Percentiles rank a stretch among this genome's conserved stretches.
Conservation (phyloP, 202 grass and related monocot species). For the Bolboschoenoplectus hybrid region DNA sequence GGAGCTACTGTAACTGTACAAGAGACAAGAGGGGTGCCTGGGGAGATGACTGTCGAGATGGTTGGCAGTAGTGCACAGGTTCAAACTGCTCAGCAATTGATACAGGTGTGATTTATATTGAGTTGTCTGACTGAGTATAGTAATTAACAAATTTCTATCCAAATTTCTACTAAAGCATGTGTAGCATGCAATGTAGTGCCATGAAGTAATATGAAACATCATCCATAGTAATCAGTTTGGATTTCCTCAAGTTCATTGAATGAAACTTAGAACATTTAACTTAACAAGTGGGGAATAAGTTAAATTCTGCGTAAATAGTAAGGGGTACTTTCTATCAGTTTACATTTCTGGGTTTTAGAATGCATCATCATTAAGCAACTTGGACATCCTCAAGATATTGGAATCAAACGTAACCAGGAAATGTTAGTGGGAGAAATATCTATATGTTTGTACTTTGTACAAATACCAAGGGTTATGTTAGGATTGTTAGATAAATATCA, state of each 20-base stretch:
- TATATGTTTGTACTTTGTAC: not conserved
- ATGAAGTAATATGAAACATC: slow-evolving; percentile 7
- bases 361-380: slow-evolving; percentile 4
- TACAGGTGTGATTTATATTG: slow-evolving; percentile 56
- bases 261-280: not conserved
- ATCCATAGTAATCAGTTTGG: not conserved
- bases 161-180: slow-evolving; percentile 16
- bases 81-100: slow-evolving; percentile 95
- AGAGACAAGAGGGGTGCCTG: slow-evolving; percentile 72
- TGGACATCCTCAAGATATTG: not conserved
- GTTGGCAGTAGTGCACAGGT: slow-evolving; percentile 77
- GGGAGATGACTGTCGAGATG: slow-evolving; percentile 98
- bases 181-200: not conserved
- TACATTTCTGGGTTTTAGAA: not conserved
- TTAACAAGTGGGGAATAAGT: not conserved
- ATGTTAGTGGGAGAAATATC: not conserved
- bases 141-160: slow-evolving; percentile 1
- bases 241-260: not conserved
- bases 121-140: not conserved
- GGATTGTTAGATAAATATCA: slow-evolving; percentile 1
- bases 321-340: not conserved
- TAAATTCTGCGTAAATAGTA: not conserved
- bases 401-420: not conserved
- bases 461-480: slow-evolving; percentile 10
- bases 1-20: slow-evolving; percentile 96